Evolutionary conservation across 1,284 basidiomycete species (phyloP), one percentile per base, ranked within the genome.

Genomic region (Ceratobasidium sp.): DNA sequence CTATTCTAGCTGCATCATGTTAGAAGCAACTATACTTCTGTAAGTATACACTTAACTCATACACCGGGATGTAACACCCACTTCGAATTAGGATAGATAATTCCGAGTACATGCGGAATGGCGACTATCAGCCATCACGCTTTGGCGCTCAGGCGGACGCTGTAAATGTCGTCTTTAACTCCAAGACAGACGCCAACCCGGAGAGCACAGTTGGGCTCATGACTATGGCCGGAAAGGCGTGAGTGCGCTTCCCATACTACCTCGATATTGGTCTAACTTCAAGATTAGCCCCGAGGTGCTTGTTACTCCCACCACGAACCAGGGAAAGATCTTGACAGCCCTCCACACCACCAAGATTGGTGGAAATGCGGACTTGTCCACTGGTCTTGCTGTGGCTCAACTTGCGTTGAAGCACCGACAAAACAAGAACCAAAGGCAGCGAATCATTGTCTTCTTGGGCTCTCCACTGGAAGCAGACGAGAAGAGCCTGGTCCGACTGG

Each of bases 131-230:
- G 52, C 96, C 96, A 48, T 93, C 93, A 44, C 91, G 92, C 80
- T 96, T 96, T 84, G 92, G 94, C 74, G 95, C 97, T 0, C 97
- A 99, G 86, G 87, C 92, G 17, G 97, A 99, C 86, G 96, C 97
- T 2, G 94, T 97, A 79, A 96, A 91, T 80, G 91, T 93, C 77
- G 90, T 99, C 82, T 98, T 98, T 86, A 92, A 94, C 83, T 93
- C 95, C 78, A 99, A 99, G 90, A 94, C 94, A 80, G 93, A 96
- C 84, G 93, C 94, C 54, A 98, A 99, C 86, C 96, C 97, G 38
- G 98, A 99, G 87, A 98, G 95, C 86, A 96, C 96, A 17, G 96
- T 98, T 73, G 97, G 97, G 6, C 86, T 99, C 77, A 98, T 99
- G 96, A 97, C 96, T 54, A 97, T 98, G 94, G 97, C 96, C 38